Conservation (phyloP, 139 green algal species). For the Chlorella sp. region DNA sequence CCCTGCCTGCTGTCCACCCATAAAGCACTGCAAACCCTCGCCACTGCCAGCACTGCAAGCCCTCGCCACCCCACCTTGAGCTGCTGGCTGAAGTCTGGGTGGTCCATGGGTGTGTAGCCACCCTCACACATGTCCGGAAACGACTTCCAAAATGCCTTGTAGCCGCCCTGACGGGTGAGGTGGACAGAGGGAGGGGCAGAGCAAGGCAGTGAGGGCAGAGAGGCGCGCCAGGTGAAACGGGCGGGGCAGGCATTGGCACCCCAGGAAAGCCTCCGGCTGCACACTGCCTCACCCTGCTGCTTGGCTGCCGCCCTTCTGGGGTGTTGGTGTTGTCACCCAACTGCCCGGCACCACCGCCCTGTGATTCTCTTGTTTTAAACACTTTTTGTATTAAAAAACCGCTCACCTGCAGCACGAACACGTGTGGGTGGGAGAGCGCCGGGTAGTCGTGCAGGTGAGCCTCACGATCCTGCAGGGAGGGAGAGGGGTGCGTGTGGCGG, state of each 20-base stretch:
- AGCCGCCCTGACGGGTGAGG: constrained; percentile 8
- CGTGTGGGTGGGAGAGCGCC: constrained; percentile 13
- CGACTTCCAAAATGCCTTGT: constrained; percentile 30
- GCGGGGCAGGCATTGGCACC: no score
- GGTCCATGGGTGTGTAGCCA: constrained; percentile 29
- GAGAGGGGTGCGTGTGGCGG: no score
- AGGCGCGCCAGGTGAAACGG: no score
- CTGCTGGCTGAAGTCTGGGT: background rate
- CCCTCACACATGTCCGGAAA: constrained; percentile 10
- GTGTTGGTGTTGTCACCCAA: no score
- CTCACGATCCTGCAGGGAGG: background rate
- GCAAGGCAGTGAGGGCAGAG: background rate
- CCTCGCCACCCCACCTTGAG: constrained; percentile 2
- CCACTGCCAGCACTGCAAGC: background rate
- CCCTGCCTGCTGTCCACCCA: no score
- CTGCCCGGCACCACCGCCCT: no score
- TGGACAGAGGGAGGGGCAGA: no score
- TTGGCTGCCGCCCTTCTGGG: background rate
- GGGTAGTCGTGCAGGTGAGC: constrained; percentile 37
- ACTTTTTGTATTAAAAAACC: no score
- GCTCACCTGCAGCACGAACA: constrained; percentile 32
- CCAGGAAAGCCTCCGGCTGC: no score
- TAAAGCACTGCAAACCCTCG: background rate
- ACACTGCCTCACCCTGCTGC: background rate
- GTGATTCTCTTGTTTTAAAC: no score